Base-by-base conservation (phyloP, 768 basidiomycete genomes). In the Mycena rebaudengoi region DNA sequence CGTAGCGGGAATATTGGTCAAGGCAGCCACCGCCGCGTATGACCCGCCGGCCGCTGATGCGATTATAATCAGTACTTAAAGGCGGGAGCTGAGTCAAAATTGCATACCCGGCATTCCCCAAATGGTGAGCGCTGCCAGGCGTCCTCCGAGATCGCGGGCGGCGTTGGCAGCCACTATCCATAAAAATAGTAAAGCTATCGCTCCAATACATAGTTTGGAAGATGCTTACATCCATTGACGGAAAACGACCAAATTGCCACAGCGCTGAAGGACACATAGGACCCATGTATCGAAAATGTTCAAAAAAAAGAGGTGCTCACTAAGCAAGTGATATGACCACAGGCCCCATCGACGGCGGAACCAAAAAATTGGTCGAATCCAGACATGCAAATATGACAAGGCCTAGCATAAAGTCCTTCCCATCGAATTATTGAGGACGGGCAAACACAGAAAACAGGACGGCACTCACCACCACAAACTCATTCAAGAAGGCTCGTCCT, bases 121-220 rank as follows among this genome's bases (percentile, higher is more conserved):
- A 49, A 85, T 76, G 16, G 82, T 74, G 64, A 85, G 29, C 5
- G 76, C 80, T 67, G 80, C 79, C 21, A 85, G 33, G 18, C 84
- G 80, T 7, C 76, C 80, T 11, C 83, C 83, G 35, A 85, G n/a
- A 62, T 85, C 83, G 58, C 83, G 81, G 12, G 83, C 83, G 0
- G 82, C 71, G 70, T 85, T 85, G 16, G 82, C 75, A 14, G 82
- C 75, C 32, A 85, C 77, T 82, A 44, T 2, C 53, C n/a, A 45
- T 12, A 18, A 64, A 30, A 37, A 13, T 18, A 39, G 32, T 11
- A 83, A n/a, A 52, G 83, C 73, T n/a, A 80, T 70, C 53, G 82
- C 29, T 4, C 72, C 77, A 50, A 65, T 18, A 20, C 16, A 64
- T 67, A 40, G 7, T 53, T 37, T 25, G 56, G 23, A 35, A 33